Conservation (phyloP, 148 eudicot species). For the Limonium bicolor region DNA sequence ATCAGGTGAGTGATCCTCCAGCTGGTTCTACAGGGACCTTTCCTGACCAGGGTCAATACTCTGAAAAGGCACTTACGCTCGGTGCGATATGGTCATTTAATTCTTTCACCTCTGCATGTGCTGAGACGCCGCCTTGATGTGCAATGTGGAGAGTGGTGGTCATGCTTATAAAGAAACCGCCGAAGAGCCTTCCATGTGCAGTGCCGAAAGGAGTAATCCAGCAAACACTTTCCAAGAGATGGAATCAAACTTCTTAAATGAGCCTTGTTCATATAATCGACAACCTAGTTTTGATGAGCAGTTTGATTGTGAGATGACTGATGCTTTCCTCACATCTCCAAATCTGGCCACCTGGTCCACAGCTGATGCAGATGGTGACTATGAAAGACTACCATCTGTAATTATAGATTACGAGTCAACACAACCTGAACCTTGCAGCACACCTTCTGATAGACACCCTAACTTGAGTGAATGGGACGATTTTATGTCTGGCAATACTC, state of each 20-base stretch:
- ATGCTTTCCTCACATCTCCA: not conserved
- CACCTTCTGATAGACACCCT: not conserved
- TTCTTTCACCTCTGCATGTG: not conserved
- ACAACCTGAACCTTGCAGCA: not conserved
- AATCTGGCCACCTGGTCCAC: not conserved
- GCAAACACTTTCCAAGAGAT: no score
- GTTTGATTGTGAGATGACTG: not conserved
- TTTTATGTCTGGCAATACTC: not conserved
- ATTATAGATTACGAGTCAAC: not conserved
- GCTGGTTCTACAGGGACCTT: not conserved
- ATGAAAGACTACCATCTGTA: not conserved
- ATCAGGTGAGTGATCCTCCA: no score
- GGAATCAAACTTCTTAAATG: not conserved
- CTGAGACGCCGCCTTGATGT: constrained; percentile 2
- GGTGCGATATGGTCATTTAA: no score
- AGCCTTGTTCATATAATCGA: not conserved
- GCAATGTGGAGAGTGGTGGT: not conserved
- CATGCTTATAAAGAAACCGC: no score
- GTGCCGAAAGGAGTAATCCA: no score
- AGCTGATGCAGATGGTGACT: not conserved
- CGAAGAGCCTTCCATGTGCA: no score
- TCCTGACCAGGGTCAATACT: not conserved
- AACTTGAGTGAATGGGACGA: not conserved
- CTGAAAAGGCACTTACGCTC: not conserved
- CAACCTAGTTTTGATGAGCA: not conserved